Percentiles rank a stretch among this genome's conserved stretches.
Conservation (phyloP, 1,284 basidiomycete species). For the Ganoderma boninense region DNA sequence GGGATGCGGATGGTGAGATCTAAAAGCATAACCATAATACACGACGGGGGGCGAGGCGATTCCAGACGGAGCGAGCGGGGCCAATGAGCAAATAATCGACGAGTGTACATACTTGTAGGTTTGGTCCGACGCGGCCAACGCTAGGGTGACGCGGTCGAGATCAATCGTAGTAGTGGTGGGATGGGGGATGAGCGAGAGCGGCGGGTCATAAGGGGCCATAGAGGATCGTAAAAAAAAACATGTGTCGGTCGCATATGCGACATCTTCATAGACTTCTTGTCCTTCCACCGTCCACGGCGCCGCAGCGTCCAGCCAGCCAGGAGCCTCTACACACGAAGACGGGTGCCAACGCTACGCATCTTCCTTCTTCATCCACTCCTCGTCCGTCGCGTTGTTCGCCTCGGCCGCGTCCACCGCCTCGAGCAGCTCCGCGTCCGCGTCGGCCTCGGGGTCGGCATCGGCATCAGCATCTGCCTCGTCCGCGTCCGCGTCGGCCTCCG, state of each 20-base stretch:
- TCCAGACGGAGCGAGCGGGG: neutral
- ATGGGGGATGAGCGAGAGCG: neutral
- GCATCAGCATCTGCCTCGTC: constrained; percentile 33
- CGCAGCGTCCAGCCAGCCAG: neutral
- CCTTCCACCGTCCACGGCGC: neutral
- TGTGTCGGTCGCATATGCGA: neutral
- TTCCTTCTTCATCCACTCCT: constrained; percentile 43
- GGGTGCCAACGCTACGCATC: constrained; percentile 26
- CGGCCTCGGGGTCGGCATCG: constrained; percentile 38
- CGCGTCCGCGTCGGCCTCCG: constrained; percentile 34
- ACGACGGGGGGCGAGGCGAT: neutral
- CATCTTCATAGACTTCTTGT: neutral
- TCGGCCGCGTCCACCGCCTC: constrained; percentile 49
- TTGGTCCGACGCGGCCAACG: neutral
- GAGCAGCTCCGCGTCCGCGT: constrained; percentile 46
- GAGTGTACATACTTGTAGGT: neutral
- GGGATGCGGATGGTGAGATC: neutral
- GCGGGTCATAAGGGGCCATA: neutral
- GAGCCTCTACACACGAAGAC: neutral
- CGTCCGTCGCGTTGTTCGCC: constrained; percentile 40
- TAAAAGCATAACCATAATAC: neutral
- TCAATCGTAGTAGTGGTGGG: neutral
- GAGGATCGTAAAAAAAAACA: neutral
- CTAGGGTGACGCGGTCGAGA: neutral
- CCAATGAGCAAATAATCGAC: neutral